These are phyloP conservation scores for Yamadazyma sp. DNA, from an alignment of 1,139 yeast genomes.

Conservation along the genomic window DNA sequence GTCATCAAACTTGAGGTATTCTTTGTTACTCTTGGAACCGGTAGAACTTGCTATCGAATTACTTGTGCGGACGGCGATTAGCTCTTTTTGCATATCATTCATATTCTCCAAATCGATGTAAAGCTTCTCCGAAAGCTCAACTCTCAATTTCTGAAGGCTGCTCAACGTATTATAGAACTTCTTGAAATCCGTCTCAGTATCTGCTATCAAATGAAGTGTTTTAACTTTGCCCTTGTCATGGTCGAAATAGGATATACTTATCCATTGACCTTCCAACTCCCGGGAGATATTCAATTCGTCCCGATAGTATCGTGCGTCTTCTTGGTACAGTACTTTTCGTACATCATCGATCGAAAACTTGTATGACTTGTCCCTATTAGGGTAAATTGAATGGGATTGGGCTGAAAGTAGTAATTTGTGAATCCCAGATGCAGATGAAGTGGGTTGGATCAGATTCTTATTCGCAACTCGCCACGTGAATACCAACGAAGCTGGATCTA, in stretches of 20 bases:
- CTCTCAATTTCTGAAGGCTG: conserved; percentile 42
- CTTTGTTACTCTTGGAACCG: conserved; percentile 21
- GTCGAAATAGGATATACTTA: conserved; percentile 69
- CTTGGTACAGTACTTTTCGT: conserved; percentile 62
- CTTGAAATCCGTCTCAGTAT: conserved; percentile 59
- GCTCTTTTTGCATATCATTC: conserved; percentile 24
- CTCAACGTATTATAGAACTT: conserved; percentile 58
- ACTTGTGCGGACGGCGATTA: conserved; percentile 22
- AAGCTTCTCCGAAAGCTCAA: conserved; percentile 32
- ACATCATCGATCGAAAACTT: conserved; percentile 67
- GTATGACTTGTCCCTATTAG: conserved; percentile 31
- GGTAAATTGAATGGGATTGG: conserved; percentile 6
- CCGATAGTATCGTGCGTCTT: conserved; percentile 76
- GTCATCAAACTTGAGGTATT: conserved; percentile 62
- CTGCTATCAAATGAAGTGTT: conserved; percentile 72
- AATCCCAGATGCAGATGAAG: conserved; percentile 15
- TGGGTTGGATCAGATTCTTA: conserved; percentile 22
- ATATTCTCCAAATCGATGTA: conserved; percentile 30
- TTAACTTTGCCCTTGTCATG: conserved; percentile 57
- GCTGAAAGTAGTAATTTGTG: conserved; percentile 11
- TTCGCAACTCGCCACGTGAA: conserved; percentile 51
- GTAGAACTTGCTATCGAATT: conserved; percentile 10
- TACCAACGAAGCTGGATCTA: conserved; percentile 36
- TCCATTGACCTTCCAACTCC: conserved; percentile 71
- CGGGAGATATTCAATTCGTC: conserved; percentile 77